Conservation (phyloP, 768 basidiomycete species). For the Megacollybia marginata region DNA sequence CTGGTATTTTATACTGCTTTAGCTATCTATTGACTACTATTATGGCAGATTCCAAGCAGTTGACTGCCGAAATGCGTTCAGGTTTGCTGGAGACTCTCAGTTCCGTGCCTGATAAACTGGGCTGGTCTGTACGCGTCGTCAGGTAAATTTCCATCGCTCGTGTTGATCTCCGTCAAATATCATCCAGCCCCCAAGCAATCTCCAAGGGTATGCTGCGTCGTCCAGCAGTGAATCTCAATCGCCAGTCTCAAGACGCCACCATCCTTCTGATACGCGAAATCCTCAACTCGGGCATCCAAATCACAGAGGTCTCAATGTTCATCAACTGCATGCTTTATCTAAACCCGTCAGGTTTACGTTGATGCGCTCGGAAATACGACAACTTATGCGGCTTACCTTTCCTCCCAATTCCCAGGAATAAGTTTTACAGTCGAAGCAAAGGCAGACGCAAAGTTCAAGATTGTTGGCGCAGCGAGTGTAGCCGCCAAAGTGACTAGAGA, state of each 20-base stretch:
- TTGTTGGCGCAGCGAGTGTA: conserved; percentile 96
- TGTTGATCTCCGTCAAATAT: too few relatives aligned
- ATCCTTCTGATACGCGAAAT: conserved; percentile 81
- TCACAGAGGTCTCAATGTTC: conserved; percentile 55
- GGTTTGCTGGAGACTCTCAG: conserved; percentile 59
- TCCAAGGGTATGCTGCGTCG: conserved; percentile 84
- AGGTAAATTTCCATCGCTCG: conserved; percentile 30
- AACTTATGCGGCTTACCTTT: conserved; percentile 80
- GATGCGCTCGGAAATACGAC: conserved; percentile 88
- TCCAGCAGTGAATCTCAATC: conserved; percentile 81
- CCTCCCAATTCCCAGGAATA: conserved; percentile 74
- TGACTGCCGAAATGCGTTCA: conserved; percentile 66
- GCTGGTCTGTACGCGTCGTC: conserved; percentile 77
- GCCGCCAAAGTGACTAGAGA: conserved; percentile 97
- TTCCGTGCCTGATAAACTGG: conserved; percentile 64
- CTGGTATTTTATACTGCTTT: conserved; percentile 44
- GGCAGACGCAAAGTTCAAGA: conserved; percentile 94
- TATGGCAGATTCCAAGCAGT: conserved; percentile 79
- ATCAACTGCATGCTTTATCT: not conserved
- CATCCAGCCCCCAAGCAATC: conserved; percentile 77
- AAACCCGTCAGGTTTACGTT: conserved; percentile 68
- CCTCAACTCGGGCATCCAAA: conserved; percentile 67
- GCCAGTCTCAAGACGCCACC: conserved; percentile 85
- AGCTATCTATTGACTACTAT: not conserved
- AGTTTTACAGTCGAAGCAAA: conserved; percentile 85